A percentile compares a stretch with the other conserved stretches of the same genome.
Evolutionary conservation across 371 early-diverging fungal genomes (phyloP).

Genomic region (Nematocida homosporus): DNA sequence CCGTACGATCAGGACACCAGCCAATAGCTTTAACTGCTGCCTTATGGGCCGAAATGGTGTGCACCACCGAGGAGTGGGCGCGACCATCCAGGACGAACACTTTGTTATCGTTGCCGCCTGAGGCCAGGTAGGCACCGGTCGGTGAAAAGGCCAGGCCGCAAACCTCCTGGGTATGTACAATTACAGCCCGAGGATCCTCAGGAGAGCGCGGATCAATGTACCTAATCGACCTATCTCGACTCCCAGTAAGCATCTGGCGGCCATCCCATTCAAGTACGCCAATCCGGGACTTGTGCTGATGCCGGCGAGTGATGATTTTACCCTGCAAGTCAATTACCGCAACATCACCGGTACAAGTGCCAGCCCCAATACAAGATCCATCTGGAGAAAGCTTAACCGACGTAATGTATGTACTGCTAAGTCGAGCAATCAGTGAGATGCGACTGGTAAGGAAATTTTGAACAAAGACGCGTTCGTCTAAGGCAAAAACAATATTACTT

Average conservation of each 20-base stretch:
- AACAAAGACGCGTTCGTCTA: constrained; percentile 57
- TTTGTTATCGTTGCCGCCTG: constrained; percentile 69
- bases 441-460: constrained; percentile 63
- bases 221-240: constrained; percentile 65
- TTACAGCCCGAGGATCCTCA: constrained; percentile 38
- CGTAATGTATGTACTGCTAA: constrained; percentile 50
- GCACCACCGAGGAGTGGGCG: constrained; percentile 21
- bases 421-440: constrained; percentile 38
- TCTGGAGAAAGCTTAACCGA: constrained; percentile 57
- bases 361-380: constrained; percentile 48
- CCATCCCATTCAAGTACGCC: constrained; percentile 63
- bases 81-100: constrained; percentile 64
- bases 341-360: constrained; percentile 57
- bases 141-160: constrained; percentile 64
- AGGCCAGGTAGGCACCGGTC: constrained; percentile 54
- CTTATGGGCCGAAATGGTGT: constrained; percentile 61
- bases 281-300: constrained; percentile 63
- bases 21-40: constrained; percentile 68
- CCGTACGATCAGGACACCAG: constrained; percentile 57
- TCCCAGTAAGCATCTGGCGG: constrained; percentile 61
- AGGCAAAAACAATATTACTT: constrained; percentile 61
- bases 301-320: constrained; percentile 25
- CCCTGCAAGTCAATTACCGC: constrained; percentile 49
- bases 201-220: constrained; percentile 60
- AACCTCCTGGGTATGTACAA: constrained; percentile 66